Evolutionary conservation across 495 filamentous ascomycete genomes (phyloP).

Genomic region (Filosporella fistucella): DNA sequence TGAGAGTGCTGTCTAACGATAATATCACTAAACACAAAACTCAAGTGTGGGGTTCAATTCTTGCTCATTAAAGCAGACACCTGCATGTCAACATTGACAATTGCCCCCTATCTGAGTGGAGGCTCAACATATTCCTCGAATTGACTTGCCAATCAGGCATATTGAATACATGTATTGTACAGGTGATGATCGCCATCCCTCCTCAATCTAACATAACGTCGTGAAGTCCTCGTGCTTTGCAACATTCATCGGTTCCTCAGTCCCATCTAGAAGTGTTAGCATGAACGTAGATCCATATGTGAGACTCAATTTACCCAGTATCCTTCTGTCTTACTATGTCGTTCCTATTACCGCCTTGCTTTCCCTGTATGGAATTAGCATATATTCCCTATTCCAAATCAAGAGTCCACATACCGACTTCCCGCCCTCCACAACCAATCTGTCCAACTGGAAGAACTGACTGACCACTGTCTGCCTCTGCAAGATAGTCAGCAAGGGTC

Average conservation of each 20-base stretch:
- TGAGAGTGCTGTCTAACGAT: too few species aligned
- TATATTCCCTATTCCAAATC: neutral
- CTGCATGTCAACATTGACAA: too few species aligned
- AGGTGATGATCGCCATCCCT: slow-evolving; percentile 10
- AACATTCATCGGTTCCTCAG: slow-evolving; percentile 20
- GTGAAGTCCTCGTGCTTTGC: neutral
- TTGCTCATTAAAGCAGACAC: too few species aligned
- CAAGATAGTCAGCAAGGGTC: slow-evolving; percentile 2
- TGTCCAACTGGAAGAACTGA: slow-evolving; percentile 90
- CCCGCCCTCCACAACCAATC: slow-evolving; percentile 89
- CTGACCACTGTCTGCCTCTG: slow-evolving; percentile 94
- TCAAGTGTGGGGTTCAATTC: too few species aligned
- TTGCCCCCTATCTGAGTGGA: neutral
- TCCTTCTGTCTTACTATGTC: slow-evolving; percentile 78
- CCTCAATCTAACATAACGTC: slow-evolving; percentile 1
- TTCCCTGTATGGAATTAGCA: slow-evolving; percentile 51
- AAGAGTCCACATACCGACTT: slow-evolving; percentile 31
- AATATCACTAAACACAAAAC: too few species aligned
- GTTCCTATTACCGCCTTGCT: slow-evolving; percentile 64
- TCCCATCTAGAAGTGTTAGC: slow-evolving; percentile 39
- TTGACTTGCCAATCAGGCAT: neutral
- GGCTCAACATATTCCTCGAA: neutral
- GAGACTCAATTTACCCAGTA: slow-evolving; percentile 56
- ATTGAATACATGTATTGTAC: slow-evolving; percentile 15
- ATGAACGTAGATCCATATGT: neutral